Evolutionary conservation across 371 early-diverging fungal genomes (phyloP), one percentile per base, ranked within the genome.

Genomic region (Funneliformis caledonium): DNA sequence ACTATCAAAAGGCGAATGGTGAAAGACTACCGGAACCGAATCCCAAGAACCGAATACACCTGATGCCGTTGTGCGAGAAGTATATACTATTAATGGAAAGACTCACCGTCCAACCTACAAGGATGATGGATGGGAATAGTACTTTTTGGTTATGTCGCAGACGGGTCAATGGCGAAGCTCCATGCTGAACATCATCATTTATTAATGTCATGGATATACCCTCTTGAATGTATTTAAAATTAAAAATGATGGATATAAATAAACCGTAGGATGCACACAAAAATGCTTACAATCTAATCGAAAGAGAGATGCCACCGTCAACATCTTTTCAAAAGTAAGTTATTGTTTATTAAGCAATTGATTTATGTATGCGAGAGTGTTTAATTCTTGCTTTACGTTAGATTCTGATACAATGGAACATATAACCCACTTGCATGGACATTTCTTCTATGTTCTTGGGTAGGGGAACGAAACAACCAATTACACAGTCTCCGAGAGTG

Each of bases 391-490:
- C 22, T 56, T 69, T 76, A 42, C 50, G 52, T 56, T 48, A 82
- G 82, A 82, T 19, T 61, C 43, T 33, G 80, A 31, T 37, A 76
- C 73, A 9, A 9, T n/a, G 19, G 69, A 68, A 16, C 72, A 72
- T 72, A 48, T 50, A 26, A 45, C 50, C 48, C 72, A 74, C 50
- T 50, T 94, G 26, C 96, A 96, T 84, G 96, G 96, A 6, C 94
- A 96, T 84, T 84, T 85, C 50, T 96, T 96, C 89, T 93, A 94
- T 83, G 83, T 96, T 50, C 86, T 94, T 60, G 92, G 81, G 43
- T 83, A 87, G 33, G 90, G 89, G 78, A 76, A 82, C 47, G 45
- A 45, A 4, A 47, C 9, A 48, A 75, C 31, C 0, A 22, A 22
- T 31, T 50, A 50, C 14, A 12, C 50, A 11, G 26, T 26, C 26